These are phyloP conservation scores for Blumeriella jaapii DNA, from an alignment of 2,329 filamentous ascomycete genomes.

Conservation along the genomic window DNA sequence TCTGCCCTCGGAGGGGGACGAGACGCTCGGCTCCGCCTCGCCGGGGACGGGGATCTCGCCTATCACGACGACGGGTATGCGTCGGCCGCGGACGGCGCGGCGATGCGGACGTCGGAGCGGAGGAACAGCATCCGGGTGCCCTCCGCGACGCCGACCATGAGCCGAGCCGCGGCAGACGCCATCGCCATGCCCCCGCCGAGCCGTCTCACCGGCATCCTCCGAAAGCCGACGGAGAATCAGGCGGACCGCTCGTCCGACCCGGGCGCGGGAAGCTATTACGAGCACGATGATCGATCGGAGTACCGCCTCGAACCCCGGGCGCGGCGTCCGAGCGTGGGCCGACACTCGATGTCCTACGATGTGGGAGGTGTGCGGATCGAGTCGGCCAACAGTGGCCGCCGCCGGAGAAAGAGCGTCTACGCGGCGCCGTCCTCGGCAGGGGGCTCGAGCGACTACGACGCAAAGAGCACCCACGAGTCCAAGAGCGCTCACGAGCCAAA, in stretches of 20 bases:
- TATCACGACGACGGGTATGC: slow-evolving; percentile 21
- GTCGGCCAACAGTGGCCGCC: slow-evolving; percentile 19
- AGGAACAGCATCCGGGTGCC: slow-evolving; percentile 18
- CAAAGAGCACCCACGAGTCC: slow-evolving; percentile 30
- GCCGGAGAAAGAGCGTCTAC: slow-evolving; percentile 22
- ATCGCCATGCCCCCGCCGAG: slow-evolving; percentile 21
- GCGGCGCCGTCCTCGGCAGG: slow-evolving; percentile 14
- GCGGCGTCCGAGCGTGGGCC: slow-evolving; percentile 18
- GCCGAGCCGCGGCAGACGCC: slow-evolving; percentile 15
- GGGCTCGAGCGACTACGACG: slow-evolving; percentile 26
- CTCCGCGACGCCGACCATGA: slow-evolving; percentile 11
- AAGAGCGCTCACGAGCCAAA: slow-evolving; percentile 29
- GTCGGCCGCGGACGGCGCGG: slow-evolving; percentile 15
- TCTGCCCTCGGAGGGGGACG: slow-evolving; percentile 16
- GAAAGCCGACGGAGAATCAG: slow-evolving; percentile 9
- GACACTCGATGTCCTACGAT: slow-evolving; percentile 24
- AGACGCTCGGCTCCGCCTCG: slow-evolving; percentile 5
- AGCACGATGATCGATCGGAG: slow-evolving; percentile 6
- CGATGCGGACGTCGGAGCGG: slow-evolving; percentile 11
- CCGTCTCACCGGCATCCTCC: slow-evolving; percentile 11
- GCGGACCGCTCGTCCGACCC: slow-evolving; percentile 5
- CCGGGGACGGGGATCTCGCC: slow-evolving; percentile 5
- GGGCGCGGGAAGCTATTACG: slow-evolving; percentile 1
- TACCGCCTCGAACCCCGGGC: slow-evolving; percentile 13
- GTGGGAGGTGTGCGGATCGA: slow-evolving; percentile 16